phyloP scores from a whole-genome alignment of 495 filamentous ascomycete species.

The Penicillium turbatum region DNA sequence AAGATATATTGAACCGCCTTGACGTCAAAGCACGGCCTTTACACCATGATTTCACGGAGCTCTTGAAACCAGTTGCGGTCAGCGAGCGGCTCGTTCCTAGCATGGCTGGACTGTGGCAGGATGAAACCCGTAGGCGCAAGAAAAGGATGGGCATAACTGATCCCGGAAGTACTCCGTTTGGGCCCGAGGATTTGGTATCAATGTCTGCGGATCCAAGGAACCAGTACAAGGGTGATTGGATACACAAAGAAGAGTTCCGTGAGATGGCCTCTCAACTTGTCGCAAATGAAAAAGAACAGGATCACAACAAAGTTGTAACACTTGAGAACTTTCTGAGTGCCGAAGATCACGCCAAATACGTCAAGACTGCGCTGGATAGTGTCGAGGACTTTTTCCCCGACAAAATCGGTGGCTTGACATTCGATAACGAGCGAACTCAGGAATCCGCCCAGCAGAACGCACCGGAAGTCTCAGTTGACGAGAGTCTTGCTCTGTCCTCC shows the following conservation, averaged over 20 bases:
- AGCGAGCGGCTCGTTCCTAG: conserved; percentile 85
- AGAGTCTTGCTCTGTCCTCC: conserved; percentile 44
- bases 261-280: conserved; percentile 58
- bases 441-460: conserved; percentile 8
- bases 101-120: conserved; percentile 90
- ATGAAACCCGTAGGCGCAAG: conserved; percentile 79
- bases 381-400: conserved; percentile 79
- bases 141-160: conserved; percentile 57
- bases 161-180: conserved; percentile 68
- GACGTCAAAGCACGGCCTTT: conserved; percentile 67
- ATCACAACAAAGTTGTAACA: conserved; percentile 40
- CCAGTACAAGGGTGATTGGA: conserved; percentile 68
- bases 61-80: conserved; percentile 54
- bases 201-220: conserved; percentile 80
- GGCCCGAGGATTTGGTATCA: conserved; percentile 71
- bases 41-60: conserved; percentile 86
- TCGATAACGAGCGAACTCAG: conserved; percentile 9
- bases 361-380: conserved; percentile 77
- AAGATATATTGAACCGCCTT: conserved; percentile 81
- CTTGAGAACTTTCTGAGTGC: conserved; percentile 63
- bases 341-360: conserved; percentile 46
- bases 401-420: conserved; percentile 43
- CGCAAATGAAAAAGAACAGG: conserved; percentile 54
- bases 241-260: conserved; percentile 83
- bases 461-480: conserved; percentile 42